Percentiles rank a stretch among this genome's conserved stretches.
Conservation (phyloP, 768 basidiomycete genomes). For the Fomitopsis pulvina region DNA sequence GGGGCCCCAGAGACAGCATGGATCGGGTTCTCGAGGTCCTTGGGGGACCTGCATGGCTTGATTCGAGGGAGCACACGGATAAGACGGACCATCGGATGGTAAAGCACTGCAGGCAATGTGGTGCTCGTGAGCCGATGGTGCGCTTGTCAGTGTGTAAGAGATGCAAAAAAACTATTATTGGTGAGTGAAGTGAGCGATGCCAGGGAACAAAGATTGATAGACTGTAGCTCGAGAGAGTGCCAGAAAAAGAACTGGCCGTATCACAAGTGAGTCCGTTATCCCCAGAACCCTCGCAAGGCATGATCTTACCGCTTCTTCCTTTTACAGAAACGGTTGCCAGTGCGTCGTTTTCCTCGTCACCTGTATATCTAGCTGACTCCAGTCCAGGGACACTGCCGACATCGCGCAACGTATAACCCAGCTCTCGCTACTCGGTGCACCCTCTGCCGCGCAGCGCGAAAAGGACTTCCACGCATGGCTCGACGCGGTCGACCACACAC, state of each 20-base stretch:
- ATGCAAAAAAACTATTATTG: constrained; percentile 4
- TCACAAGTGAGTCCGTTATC: constrained; percentile 17
- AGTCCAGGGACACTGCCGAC: too few species aligned
- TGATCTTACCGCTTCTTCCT: too few species aligned
- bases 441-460: too few species aligned
- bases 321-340: too few species aligned
- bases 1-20: not conserved
- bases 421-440: too few species aligned
- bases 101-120: not conserved
- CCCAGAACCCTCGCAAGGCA: too few species aligned
- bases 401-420: too few species aligned
- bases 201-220: not conserved
- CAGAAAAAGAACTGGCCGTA: constrained; percentile 17
- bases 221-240: constrained; percentile 19
- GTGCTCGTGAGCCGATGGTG: not conserved
- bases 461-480: constrained; percentile 16
- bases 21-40: not conserved
- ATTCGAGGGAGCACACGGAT: not conserved
- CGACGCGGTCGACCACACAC: constrained; percentile 9
- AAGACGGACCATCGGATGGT: constrained; percentile 1
- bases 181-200: not conserved
- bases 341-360: too few species aligned
- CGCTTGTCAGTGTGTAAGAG: not conserved
- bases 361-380: too few species aligned
- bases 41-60: not conserved